Conservation (phyloP, 176 grass and related monocot genomes). For the Coix lacrymajobi region DNA sequence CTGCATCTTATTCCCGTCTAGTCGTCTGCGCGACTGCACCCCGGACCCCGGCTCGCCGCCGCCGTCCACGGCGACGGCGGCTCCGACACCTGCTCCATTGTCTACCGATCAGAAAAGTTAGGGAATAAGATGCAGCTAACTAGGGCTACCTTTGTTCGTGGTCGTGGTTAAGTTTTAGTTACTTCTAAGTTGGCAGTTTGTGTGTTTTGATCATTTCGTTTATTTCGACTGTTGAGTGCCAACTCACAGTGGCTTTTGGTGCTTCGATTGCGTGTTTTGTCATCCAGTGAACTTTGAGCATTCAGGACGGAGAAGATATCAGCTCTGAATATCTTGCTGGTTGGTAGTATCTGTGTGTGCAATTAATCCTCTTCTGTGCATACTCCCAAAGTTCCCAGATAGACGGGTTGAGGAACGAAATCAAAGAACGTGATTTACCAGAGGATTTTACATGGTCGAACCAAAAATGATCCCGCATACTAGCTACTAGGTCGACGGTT, state of each 20-base stretch:
- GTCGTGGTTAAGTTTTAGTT: not conserved
- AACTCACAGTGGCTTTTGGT: not conserved
- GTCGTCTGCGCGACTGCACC: not conserved
- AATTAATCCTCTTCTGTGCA: not conserved
- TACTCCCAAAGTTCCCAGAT: no score
- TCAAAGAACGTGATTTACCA: no score
- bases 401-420: no score
- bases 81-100: not conserved
- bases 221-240: not conserved
- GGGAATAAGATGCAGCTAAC: not conserved
- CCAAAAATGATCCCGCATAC: no score
- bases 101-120: no score
- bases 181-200: not conserved
- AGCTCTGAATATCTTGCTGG: not conserved
- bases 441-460: no score
- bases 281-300: not conserved
- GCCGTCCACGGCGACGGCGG: not conserved
- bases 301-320: not conserved
- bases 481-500: no score
- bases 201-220: not conserved
- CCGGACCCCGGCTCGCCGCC: not conserved
- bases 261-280: not conserved
- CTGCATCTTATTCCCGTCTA: no score
- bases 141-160: not conserved
- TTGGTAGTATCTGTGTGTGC: not conserved